These are phyloP conservation scores for Colletotrichum filicis DNA, from an alignment of 2,329 filamentous ascomycete genomes.

Conservation along the genomic window DNA sequence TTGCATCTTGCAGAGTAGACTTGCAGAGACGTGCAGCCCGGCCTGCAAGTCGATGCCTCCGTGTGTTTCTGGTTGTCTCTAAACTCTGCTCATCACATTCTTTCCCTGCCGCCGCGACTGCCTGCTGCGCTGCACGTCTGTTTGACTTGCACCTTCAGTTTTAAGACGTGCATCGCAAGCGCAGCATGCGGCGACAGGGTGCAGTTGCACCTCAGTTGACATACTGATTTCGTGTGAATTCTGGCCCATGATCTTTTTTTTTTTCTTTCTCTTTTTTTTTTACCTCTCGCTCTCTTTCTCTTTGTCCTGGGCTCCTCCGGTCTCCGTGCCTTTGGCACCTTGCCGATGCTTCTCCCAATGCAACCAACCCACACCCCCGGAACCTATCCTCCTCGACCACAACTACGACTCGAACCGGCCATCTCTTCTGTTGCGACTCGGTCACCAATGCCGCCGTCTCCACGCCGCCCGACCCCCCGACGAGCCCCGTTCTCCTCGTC, in stretches of 20 bases:
- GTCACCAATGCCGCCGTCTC: conserved; percentile 25
- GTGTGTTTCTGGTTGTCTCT: conserved; percentile 29
- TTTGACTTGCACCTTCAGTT: conserved; percentile 29
- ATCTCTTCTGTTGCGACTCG: conserved; percentile 19
- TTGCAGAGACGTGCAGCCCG: neutral
- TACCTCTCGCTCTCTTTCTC: neutral
- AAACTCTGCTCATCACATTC: conserved; percentile 13
- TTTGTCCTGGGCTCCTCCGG: too few relatives aligned
- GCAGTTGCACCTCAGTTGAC: neutral
- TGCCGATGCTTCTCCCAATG: neutral
- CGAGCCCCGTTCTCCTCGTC: conserved; percentile 12
- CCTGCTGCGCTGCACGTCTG: conserved; percentile 26
- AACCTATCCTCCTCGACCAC: neutral
- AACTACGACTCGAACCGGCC: conserved; percentile 16
- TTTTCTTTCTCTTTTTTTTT: neutral
- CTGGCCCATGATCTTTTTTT: neutral
- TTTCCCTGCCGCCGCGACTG: conserved; percentile 2
- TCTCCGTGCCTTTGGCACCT: neutral
- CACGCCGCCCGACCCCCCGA: conserved; percentile 7
- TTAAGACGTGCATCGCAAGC: conserved; percentile 30
- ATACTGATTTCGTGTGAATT: conserved; percentile 19
- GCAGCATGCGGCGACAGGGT: conserved; percentile 27
- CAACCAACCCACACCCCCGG: neutral
- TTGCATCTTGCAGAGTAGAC: neutral
- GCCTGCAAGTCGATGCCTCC: neutral